Base-by-base conservation (phyloP, 768 basidiomycete species). In the Collybia sordida region DNA sequence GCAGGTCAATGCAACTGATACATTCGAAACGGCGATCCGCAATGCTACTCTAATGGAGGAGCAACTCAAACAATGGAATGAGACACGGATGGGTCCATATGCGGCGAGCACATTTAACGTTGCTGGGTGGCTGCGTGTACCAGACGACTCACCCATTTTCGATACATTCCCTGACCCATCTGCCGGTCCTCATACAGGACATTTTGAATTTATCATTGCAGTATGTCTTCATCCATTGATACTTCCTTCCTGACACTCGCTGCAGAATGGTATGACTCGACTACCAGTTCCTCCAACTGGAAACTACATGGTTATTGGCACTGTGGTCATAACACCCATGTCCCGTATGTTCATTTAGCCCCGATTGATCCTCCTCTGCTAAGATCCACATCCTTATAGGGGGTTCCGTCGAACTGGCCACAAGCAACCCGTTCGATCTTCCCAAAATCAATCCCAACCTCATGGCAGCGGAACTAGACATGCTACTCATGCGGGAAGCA, bases 391-490 rank as follows among this genome's bases (percentile, higher is more conserved):
- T 35, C 25, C 24, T 39, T 11, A n/a, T 40, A 61, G 68, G 69
- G 22, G 69, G 69, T 3, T 50, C 51, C 15, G 53, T 69, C 11
- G 53, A 61, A 2, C 57, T 79, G 51, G 71, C 60, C 43, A 74
- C 76, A 11, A 70, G 59, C 15, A 62, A 71, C 54, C 66, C 75
- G 14, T 80, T 80, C 62, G 68, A 66, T 42, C 47, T 59, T 17
- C 79, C 80, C 0, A 39, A 60, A n/a, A 73, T 82, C 61, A 71
- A 82, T 56, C 77, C 78, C 2, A 72, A 73, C 51, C 76, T 81
- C 64, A 66, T 75, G 28, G 55, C 42, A 25, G 61, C 63, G 8
- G 49, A 51, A 2, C 59, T 63, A 47, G 69, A 69, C 52, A 44
- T 64, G 36, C 50, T 56, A 24, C 55, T 55, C 27, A 64, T 70